phyloP scores from a whole-genome alignment of 305 asterid species.

The Salvia sclarea region DNA sequence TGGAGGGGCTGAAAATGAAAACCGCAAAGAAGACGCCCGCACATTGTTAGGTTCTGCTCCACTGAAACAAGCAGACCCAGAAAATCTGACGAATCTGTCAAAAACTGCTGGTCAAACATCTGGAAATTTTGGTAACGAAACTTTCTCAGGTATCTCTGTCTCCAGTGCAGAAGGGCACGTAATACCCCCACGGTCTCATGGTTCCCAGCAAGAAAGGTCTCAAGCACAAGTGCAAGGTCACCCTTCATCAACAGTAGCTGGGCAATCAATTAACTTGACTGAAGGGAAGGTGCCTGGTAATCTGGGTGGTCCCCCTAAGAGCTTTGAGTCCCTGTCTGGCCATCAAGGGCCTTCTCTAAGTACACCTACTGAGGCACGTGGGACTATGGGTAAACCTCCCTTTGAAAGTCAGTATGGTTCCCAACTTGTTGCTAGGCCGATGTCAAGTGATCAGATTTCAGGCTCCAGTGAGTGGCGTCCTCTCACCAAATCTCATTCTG shows the following conservation, averaged over 20 bases:
- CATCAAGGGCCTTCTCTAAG: constrained; percentile 41
- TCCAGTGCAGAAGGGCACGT: constrained; percentile 33
- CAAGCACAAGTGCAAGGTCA: constrained; percentile 41
- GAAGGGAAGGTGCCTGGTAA: constrained; percentile 57
- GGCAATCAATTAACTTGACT: constrained; percentile 39
- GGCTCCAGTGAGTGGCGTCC: constrained; percentile 52
- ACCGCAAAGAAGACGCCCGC: constrained; percentile 37
- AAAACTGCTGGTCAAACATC: constrained; percentile 36
- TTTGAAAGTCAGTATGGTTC: constrained; percentile 54
- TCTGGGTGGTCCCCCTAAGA: constrained; percentile 49
- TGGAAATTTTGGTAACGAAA: constrained; percentile 31
- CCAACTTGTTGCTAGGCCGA: constrained; percentile 42
- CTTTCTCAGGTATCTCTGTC: constrained; percentile 38
- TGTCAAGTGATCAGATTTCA: constrained; percentile 44
- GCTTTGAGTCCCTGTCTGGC: constrained; percentile 41
- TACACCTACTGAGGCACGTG: constrained; percentile 46
- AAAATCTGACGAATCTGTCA: constrained; percentile 32
- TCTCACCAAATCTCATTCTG: constrained; percentile 38
- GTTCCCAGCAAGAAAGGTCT: constrained; percentile 40
- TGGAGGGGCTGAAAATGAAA: constrained; percentile 37
- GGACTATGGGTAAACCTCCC: constrained; percentile 51
- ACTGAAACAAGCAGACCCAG: constrained; percentile 36
- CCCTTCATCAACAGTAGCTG: constrained; percentile 41
- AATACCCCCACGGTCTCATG: constrained; percentile 30
- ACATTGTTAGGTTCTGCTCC: constrained; percentile 34